Conservation (phyloP, 179 eudicot species). For the Silene vulgaris region DNA sequence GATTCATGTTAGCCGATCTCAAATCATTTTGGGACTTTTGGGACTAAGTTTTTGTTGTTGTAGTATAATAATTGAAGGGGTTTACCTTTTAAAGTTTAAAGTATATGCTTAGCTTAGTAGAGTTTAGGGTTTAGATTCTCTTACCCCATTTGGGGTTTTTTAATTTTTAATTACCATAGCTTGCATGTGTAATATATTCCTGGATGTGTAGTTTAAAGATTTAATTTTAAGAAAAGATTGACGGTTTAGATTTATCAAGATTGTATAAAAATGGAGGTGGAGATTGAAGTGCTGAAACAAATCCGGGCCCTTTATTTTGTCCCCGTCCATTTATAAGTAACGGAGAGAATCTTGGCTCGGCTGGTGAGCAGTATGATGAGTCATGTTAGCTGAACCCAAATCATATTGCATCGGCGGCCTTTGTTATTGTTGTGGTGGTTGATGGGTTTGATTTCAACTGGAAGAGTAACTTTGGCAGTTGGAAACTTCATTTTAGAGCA, state of each 20-base stretch:
- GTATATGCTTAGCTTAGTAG: background rate
- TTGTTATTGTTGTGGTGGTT: background rate
- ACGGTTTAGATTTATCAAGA: too few relatives aligned
- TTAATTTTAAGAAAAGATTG: too few relatives aligned
- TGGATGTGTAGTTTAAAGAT: background rate
- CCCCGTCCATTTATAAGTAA: too few relatives aligned
- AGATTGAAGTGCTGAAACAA: too few relatives aligned
- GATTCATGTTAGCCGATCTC: too few relatives aligned
- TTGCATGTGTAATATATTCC: conserved; percentile 3
- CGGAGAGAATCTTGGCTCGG: background rate
- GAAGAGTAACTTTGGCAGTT: background rate
- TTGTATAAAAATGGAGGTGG: too few relatives aligned
- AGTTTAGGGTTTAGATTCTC: background rate
- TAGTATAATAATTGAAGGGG: background rate
- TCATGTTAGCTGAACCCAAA: background rate
- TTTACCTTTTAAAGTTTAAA: background rate
- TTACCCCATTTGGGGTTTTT: background rate
- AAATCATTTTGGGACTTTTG: too few relatives aligned
- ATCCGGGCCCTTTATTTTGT: too few relatives aligned
- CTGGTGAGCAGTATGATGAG: background rate
- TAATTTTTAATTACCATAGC: background rate
- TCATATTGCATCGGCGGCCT: background rate
- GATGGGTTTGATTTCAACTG: background rate
- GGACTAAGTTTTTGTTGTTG: background rate
- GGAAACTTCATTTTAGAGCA: background rate